Evolutionary conservation across 805 yeast species (phyloP), one percentile per base, ranked within the genome.

Genomic region (Hyphopichia homilentoma): DNA sequence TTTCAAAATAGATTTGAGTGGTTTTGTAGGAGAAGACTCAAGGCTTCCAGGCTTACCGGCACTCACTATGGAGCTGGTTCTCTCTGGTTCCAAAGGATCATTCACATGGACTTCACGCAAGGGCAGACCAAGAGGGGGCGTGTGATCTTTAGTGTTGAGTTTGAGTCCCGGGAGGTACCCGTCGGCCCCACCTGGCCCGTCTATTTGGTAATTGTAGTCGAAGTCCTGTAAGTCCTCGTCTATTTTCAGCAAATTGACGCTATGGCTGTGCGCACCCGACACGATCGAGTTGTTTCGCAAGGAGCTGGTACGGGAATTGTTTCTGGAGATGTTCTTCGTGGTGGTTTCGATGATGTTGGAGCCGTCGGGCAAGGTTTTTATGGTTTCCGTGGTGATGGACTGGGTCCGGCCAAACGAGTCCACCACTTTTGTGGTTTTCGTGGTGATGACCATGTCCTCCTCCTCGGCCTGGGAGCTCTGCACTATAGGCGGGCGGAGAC

Each of bases 171-270:
- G 29, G 25, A 16, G 25, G 20, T 12, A 30, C n/a, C n/a, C 14
- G 21, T 14, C 27, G 30, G 15, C 7, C 13, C 15, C 39, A 27
- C 34, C 32, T 13, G 31, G 33, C 18, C 49, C 46, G 34, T 65
- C 70, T 21, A 62, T 36, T 33, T 56, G 57, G 40, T 65, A 66
- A 32, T 59, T 61, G 36, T 62, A 66, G 21, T 66, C 73, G 35
- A 66, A 66, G 34, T 60, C 69, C 23, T 54, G 65, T 26, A 66
- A 52, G 30, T 64, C 68, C 41, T 66, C 73, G 12, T 66, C 71
- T 23, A 66, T 66, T 43, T 64, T 65, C 19, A 45, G 45, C 31
- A 66, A 47, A 35, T 57, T 63, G 7, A 31, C 29, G 16, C 41
- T 36, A 16, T 46, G 43, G 1, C 39, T 30, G 30, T 36, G 35